These are phyloP conservation scores for Solanum pinnatisectum DNA, from an alignment of 257 asterid genomes.

Conservation along the genomic window DNA sequence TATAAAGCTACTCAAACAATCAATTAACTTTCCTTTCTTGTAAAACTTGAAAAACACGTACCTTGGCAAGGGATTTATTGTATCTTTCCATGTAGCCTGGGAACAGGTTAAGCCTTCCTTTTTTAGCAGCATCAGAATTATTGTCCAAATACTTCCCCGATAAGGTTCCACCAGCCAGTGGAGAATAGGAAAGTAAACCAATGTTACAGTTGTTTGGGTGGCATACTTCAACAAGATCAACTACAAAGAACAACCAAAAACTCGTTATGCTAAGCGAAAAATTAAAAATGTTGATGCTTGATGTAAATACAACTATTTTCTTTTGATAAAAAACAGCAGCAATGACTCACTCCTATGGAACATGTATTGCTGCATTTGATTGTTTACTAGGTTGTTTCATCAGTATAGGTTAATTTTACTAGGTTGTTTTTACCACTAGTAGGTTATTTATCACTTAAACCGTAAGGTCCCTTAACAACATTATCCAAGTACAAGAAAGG, in stretches of 20 bases:
- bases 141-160: constrained; percentile 71
- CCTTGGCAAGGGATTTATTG: constrained; percentile 62
- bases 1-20: not conserved
- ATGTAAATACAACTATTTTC: not conserved
- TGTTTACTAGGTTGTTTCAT: not conserved
- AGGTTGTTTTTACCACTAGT: not conserved
- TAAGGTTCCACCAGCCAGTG: constrained; percentile 79
- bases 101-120: constrained; percentile 70
- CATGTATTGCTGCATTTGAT: not conserved
- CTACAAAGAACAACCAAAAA: constrained; percentile 30
- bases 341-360: not conserved
- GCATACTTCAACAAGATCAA: constrained; percentile 87
- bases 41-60: constrained; percentile 9
- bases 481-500: not conserved
- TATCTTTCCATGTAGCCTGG: constrained; percentile 95
- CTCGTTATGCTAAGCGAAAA: not conserved
- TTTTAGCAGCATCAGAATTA: constrained; percentile 62
- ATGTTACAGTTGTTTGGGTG: constrained; percentile 82
- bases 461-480: not conserved
- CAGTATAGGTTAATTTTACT: not conserved
- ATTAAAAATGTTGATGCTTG: not conserved
- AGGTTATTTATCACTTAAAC: not conserved
- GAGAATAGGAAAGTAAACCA: constrained; percentile 88
- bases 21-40: not conserved
- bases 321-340: not conserved